Base-by-base conservation (phyloP, 352 stramenopile species). In the Phytophthora nicotianae region DNA sequence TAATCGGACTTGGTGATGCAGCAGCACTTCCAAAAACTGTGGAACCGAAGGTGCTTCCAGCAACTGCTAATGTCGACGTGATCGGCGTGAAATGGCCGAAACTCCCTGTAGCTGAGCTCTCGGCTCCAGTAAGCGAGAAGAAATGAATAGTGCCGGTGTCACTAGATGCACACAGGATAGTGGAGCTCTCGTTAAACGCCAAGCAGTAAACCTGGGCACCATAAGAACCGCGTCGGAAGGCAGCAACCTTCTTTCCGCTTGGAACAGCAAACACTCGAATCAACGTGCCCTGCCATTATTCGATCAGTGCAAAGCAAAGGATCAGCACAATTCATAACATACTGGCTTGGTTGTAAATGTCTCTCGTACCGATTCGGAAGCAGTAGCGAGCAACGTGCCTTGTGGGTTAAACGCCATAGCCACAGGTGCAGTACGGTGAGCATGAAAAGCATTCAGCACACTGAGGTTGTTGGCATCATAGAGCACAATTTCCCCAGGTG, bases 111-210 rank as follows among this genome's bases (percentile, higher is more conserved):
- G 83, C 78, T 4, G 83, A 86, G 35, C 74, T 93, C 55, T 90
- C 83, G 0, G 72, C 64, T 37, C 83, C 87, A 0, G 81, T 93
- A 7, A 96, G 69, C 32, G 87, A 91, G 70, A 99, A 99, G 54
- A 99, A 93, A 60, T 99, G 97, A 29, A 98, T 86, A 11, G 97
- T 99, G 23, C 97, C 97, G 50, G 98, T 98, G 72, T 99, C 96
- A 64, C 88, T 98, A 23, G 91, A 98, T 71, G 95, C 97, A 29
- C 94, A 98, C 10, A 99, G 57, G 64, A 98, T 97, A 19, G 85
- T 96, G 51, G 89, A 94, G 62, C 83, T 88, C 58, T 96, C 85
- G 70, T 98, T 98, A 72, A 99, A 99, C 5, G 91, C 81, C 19
- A 99, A 72, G 62, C 93, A 98, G 60, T 97, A 98, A 55, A 99